Percentiles rank a stretch among this genome's conserved stretches.
phyloP scores from a whole-genome alignment of 441 rosid genomes.

The Hura crepitans region DNA sequence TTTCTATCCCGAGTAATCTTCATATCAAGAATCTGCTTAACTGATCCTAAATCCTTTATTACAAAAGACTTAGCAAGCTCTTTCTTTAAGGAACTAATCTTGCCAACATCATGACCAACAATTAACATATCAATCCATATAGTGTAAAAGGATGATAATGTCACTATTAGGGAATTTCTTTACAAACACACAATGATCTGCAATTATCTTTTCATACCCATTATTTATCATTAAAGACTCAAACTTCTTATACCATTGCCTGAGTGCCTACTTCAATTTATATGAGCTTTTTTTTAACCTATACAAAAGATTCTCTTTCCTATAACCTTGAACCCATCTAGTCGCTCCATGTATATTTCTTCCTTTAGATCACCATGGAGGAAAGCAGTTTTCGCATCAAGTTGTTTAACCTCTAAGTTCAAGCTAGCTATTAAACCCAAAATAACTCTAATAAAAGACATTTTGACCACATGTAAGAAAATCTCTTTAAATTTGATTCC shows the following conservation, averaged over 20 bases:
- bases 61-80: neutral
- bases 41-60: too few relatives aligned
- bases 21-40: too few relatives aligned
- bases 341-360: neutral
- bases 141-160: neutral
- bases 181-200: neutral
- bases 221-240: neutral
- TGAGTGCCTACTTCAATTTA: too few relatives aligned
- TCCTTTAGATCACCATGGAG: neutral
- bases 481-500: too few relatives aligned
- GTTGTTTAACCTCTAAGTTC: neutral
- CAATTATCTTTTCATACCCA: neutral
- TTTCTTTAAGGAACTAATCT: neutral
- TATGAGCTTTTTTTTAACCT: too few relatives aligned
- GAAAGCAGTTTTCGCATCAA: neutral
- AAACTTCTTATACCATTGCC: too few relatives aligned
- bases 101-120: neutral
- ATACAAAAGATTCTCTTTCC: too few relatives aligned
- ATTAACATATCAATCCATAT: neutral
- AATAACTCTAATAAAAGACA: neutral
- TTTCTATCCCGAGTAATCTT: too few relatives aligned
- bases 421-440: neutral
- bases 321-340: too few relatives aligned
- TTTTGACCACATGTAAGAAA: too few relatives aligned
- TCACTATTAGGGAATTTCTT: neutral